Conservation (phyloP, 371 early-diverging fungal genomes). For the Blakeslea trispora region DNA sequence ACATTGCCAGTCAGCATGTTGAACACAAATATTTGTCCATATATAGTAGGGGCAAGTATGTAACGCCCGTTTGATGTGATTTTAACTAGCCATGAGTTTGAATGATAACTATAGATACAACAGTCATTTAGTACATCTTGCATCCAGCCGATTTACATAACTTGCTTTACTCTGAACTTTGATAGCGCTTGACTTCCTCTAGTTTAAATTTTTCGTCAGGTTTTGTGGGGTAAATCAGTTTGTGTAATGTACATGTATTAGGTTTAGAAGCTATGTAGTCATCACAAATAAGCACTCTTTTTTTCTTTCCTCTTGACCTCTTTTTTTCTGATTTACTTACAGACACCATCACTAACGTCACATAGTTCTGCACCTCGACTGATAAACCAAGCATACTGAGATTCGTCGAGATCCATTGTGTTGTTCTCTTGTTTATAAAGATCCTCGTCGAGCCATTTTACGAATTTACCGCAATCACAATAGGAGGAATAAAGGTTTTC, state of each 20-base stretch:
- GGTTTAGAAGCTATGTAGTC: slow-evolving; percentile 76
- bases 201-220: slow-evolving; percentile 69
- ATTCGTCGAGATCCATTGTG: slow-evolving; percentile 5
- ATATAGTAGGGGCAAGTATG: slow-evolving; percentile 83
- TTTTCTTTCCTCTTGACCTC: no score
- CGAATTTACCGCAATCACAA: slow-evolving; percentile 88
- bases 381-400: slow-evolving; percentile 73
- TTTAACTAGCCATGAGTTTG: slow-evolving; percentile 92
- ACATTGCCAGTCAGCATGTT: slow-evolving; percentile 73
- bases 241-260: slow-evolving; percentile 82
- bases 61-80: slow-evolving; percentile 84
- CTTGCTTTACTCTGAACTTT: slow-evolving; percentile 69
- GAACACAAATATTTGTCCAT: slow-evolving; percentile 86
- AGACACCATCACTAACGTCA: slow-evolving; percentile 79
- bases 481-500: slow-evolving; percentile 83
- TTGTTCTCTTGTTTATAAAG: slow-evolving; percentile 12
- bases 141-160: no score
- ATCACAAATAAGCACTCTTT: no score
- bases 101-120: slow-evolving; percentile 59
- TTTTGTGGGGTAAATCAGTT: slow-evolving; percentile 73
- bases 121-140: no score
- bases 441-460: slow-evolving; percentile 63
- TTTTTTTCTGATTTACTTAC: slow-evolving; percentile 50
- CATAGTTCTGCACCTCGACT: slow-evolving; percentile 88
- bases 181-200: slow-evolving; percentile 68